phyloP scores from a whole-genome alignment of 2,329 filamentous ascomycete species.

The Aspergillus sp. region DNA sequence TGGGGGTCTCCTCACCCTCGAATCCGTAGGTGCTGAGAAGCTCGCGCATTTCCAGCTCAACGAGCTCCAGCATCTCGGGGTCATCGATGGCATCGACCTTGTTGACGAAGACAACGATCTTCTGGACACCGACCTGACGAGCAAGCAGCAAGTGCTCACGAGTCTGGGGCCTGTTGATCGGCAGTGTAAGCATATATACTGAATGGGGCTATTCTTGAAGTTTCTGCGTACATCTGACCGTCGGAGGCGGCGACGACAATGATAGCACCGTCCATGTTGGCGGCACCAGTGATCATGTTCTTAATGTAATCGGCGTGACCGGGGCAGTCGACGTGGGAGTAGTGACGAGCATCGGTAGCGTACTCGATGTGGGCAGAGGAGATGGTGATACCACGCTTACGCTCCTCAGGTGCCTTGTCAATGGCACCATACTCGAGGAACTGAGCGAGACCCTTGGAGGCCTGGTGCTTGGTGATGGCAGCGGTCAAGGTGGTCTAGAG shows the following conservation, averaged over 20 bases:
- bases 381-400: slow-evolving; percentile 99
- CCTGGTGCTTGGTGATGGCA: slow-evolving; percentile 97
- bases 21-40: slow-evolving; percentile 90
- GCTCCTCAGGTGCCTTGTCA: slow-evolving; percentile 98
- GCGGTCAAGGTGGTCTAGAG: slow-evolving; percentile 91
- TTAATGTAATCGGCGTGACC: slow-evolving; percentile 99
- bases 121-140: slow-evolving; percentile 96
- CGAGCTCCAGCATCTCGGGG: slow-evolving; percentile 98
- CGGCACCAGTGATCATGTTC: slow-evolving; percentile 99
- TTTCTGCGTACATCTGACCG: slow-evolving; percentile 76
- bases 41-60: slow-evolving; percentile 99
- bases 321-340: slow-evolving; percentile 99
- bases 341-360: slow-evolving; percentile 88
- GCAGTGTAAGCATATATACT: slow-evolving; percentile 23
- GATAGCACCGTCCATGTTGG: slow-evolving; percentile 98
- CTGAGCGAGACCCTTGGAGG: slow-evolving; percentile 88
- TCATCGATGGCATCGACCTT: slow-evolving; percentile 98
- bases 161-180: slow-evolving; percentile 74
- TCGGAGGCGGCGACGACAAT: slow-evolving; percentile 98
- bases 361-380: slow-evolving; percentile 99
- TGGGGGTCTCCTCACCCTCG: slow-evolving; percentile 96
- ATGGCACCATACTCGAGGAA: slow-evolving; percentile 98
- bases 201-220: neutral
- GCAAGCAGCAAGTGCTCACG: slow-evolving; percentile 97
- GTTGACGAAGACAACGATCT: slow-evolving; percentile 99